Evolutionary conservation across 805 yeast genomes (phyloP), one percentile per base, ranked within the genome.

Genomic region (Cyberlindnera saturnus): DNA sequence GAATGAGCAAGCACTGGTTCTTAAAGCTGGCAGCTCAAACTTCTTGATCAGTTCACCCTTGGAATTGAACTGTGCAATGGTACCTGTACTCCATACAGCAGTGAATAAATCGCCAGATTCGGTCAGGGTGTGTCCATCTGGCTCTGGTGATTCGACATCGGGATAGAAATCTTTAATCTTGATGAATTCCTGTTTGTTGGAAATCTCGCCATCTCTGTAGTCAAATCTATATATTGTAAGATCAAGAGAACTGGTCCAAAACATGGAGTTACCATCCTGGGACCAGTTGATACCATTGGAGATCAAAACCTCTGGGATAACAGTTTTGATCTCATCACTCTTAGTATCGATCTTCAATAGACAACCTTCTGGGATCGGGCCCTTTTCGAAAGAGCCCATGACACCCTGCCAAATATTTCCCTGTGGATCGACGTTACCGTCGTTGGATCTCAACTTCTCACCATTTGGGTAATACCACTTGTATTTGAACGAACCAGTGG

Each of bases 371-470:
- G 43, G 45, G 31, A 51, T 50, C 15, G 61, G 59, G 16, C 62
- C 62, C 20, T 62, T 56, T 14, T 66, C 70, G 51, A 77, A 78
- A 45, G 78, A 79, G 18, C 71, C 70, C 95, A 89, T 89, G 17
- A 90, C 70, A 1, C 96, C 96, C 39, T 86, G 77, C 75, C 86
- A 82, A 40, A 88, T 73, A 48, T 47, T 48, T 1, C 96, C 96
- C 55, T 76, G 66, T 4, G 86, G 82, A 46, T 86, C 89, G 34
- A 88, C 75, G 37, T 77, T 74, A 0, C 96, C 96, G 59, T 89
- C 97, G 56, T 89, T 89, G 34, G 93, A 82, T 55, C 89, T 69
- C 59, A 75, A 60, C 36, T 62, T 64, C 18, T 38, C 42, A n/a
- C 48, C 46, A 28, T 55, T 54, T 13, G 63, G 55, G 39, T 73